Base-by-base conservation (phyloP, 768 basidiomycete genomes). In the Scleroderma citrinum region DNA sequence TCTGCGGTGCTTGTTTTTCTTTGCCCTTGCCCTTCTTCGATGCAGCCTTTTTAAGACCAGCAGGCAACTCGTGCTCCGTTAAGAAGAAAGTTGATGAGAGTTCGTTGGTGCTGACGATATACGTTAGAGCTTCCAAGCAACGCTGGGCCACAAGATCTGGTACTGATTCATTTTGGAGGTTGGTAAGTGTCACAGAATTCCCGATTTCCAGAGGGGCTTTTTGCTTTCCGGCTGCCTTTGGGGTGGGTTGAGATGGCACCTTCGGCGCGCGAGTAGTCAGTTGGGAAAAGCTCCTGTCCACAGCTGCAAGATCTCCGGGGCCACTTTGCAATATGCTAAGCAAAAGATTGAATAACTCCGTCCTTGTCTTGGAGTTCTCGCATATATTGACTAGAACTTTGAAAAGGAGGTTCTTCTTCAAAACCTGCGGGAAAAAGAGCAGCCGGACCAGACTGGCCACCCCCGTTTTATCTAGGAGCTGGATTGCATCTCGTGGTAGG, bases 271-370 rank as follows among this genome's bases (percentile, higher is more conserved):
- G 81, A 53, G 94, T 76, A 1, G 88, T 87, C 83, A 94, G 80
- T 62, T 94, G 93, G 3, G 91, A 78, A 66, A 96, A 94, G 62
- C 90, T 92, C 62, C 86, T 89, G 69, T 98, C 96, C 19, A 97
- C 90, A 2, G 88, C 82, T 2, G 85, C 82, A 23, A 95, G 76
- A 65, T 98, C 96, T 16, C 89, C 92, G 2, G 93, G 86, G 13
- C 95, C 95, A 57, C 95, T 96, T 66, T 98, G 93, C 6, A 98
- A 72, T 53, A 98, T 91, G 52, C 81, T 86, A n/a, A 99, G 76
- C 19, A 99, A 79, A 13, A 97, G 78, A 61, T 94, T 96, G 75
- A 99, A 89, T 20, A 98, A 74, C 57, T 99, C 96, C 5, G 81
- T 83, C 17, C 96, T 80, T 0, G 95, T 93, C 60, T 87, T 90